A percentile compares a stretch with the other conserved stretches of the same genome.
Conservation (phyloP, 768 basidiomycete genomes). For the Fomitopsis serialis region DNA sequence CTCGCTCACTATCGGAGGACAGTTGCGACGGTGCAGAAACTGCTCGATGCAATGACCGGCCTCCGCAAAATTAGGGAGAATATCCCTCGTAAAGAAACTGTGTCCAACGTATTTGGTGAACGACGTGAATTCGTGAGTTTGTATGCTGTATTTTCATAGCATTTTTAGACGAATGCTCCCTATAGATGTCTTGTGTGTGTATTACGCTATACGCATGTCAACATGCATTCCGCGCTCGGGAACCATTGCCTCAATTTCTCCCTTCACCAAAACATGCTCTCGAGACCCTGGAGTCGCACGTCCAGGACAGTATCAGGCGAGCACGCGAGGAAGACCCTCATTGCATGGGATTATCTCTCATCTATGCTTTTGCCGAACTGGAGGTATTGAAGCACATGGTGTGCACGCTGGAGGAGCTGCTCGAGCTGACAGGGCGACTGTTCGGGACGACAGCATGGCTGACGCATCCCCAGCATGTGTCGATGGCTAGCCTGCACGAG, state of each 20-base stretch:
- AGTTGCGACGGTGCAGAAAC: conserved; percentile 31
- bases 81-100: conserved; percentile 39
- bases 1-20: conserved; percentile 36
- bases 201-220: conserved; percentile 44
- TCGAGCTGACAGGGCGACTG: conserved; percentile 34
- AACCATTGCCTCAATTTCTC: conserved; percentile 45
- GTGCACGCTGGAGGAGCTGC: conserved; percentile 35
- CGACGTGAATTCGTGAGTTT: conserved; percentile 36
- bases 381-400: conserved; percentile 37
- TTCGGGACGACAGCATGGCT: conserved; percentile 44
- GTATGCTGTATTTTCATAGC: background rate
- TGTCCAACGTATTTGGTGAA: conserved; percentile 32
- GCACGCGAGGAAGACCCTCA: conserved; percentile 24
- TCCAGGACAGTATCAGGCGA: conserved; percentile 28
- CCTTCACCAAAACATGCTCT: conserved; percentile 40
- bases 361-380: conserved; percentile 40
- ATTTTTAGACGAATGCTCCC: background rate
- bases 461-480: conserved; percentile 19
- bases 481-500: conserved; percentile 15
- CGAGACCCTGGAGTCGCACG: conserved; percentile 26
- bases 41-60: conserved; percentile 39
- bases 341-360: conserved; percentile 30
- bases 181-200: conserved; percentile 41
- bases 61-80: conserved; percentile 43
- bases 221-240: conserved; percentile 40